These are phyloP conservation scores for Tolypocladium cylindrosporum DNA, from an alignment of 2,329 filamentous ascomycete species.

Conservation along the genomic window DNA sequence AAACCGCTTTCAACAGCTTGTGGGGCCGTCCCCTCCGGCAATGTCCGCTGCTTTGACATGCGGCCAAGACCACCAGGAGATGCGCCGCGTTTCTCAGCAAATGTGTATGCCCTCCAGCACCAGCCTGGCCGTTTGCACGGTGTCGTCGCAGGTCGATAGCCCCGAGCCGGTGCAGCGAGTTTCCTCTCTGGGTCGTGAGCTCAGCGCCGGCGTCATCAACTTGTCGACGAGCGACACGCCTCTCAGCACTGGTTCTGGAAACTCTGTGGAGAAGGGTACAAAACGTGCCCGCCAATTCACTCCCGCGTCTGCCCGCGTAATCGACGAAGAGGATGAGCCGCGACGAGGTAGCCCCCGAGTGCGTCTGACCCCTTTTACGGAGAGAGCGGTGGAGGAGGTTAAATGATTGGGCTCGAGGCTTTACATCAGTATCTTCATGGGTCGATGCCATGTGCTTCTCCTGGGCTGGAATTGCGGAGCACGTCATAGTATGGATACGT, in stretches of 20 bases:
- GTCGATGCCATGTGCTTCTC: not conserved
- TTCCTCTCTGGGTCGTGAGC: constrained; percentile 1
- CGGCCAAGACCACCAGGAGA: constrained; percentile 18
- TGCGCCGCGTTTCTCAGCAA: constrained; percentile 31
- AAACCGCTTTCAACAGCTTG: constrained; percentile 16
- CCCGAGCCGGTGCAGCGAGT: constrained; percentile 5
- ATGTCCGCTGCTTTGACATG: constrained; percentile 7
- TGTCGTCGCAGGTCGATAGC: constrained; percentile 7
- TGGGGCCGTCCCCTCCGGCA: constrained; percentile 6
- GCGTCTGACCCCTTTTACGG: constrained; percentile 10
- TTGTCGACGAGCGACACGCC: constrained; percentile 4
- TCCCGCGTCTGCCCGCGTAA: constrained; percentile 31
- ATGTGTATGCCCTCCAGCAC: constrained; percentile 17
- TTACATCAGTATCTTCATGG: not conserved
- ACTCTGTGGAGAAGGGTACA: constrained; percentile 21
- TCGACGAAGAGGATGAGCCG: constrained; percentile 38
- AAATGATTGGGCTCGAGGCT: not conserved
- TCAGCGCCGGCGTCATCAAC: constrained; percentile 1
- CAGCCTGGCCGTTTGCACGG: constrained; percentile 8
- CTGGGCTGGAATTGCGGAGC: not conserved
- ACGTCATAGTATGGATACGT: not conserved
- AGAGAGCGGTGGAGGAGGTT: not conserved
- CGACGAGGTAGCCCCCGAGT: constrained; percentile 17
- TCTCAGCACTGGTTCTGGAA: constrained; percentile 6
- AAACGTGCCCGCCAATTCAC: constrained; percentile 39